Conservation (phyloP, 2,329 filamentous ascomycete species). For the Botryotinia calthae region DNA sequence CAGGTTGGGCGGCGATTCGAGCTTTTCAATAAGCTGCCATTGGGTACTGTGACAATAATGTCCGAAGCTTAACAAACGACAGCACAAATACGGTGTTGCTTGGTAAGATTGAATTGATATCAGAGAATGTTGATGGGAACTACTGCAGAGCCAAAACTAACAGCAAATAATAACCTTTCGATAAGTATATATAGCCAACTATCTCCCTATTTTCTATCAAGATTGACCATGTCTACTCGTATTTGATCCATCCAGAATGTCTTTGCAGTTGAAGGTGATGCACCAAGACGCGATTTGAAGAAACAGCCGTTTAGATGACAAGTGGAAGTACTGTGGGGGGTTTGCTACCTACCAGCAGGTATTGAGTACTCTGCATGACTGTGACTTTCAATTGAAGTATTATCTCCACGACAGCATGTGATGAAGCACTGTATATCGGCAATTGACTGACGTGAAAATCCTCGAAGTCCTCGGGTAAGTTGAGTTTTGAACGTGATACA, state of each 20-base stretch:
- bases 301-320: background rate
- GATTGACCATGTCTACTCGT: background rate
- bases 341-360: background rate
- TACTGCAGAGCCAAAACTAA: background rate
- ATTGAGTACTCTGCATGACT: background rate
- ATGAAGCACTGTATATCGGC: background rate
- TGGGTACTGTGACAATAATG: background rate
- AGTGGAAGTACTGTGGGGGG: background rate
- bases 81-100: background rate
- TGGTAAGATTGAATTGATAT: background rate
- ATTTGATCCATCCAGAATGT: background rate
- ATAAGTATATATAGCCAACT: background rate
- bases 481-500: background rate
- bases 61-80: background rate
- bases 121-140: background rate
- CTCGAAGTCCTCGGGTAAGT: background rate
- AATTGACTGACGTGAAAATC: background rate
- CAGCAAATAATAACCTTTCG: background rate
- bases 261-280: background rate
- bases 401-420: background rate
- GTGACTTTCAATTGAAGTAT: background rate
- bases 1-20: conserved; percentile 2
- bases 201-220: background rate
- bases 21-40: background rate
- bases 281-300: background rate